phyloP scores from a whole-genome alignment of 352 stramenopile species.

The Phytophthora sp. region DNA sequence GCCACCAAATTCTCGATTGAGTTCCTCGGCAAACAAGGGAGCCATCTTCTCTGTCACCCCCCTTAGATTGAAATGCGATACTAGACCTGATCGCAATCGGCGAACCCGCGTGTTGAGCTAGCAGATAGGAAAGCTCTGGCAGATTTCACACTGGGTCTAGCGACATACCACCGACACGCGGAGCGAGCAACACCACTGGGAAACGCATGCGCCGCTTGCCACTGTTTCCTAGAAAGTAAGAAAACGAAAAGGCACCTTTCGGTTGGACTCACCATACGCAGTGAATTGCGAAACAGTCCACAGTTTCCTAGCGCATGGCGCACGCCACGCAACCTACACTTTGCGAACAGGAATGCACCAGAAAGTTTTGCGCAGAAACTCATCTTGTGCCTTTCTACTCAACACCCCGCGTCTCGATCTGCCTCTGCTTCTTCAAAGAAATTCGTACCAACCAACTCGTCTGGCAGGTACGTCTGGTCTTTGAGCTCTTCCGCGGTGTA shows the following conservation, averaged over 20 bases:
- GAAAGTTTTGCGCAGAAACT: no score
- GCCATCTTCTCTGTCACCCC: no score
- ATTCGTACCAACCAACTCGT: slow-evolving; percentile 59
- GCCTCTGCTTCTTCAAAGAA: slow-evolving; percentile 53
- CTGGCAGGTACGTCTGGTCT: slow-evolving; percentile 87
- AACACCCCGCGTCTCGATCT: slow-evolving; percentile 7
- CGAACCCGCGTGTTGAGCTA: no score
- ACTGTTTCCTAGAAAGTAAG: slow-evolving; percentile 7
- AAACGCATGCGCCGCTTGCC: no score
- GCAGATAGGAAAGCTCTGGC: no score
- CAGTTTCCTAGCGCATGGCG: slow-evolving; percentile 6
- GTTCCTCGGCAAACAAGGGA: not conserved
- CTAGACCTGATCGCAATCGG: no score
- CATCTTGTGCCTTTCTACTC: no score
- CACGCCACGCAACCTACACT: not conserved
- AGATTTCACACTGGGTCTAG: slow-evolving; percentile 1
- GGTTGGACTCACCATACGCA: no score
- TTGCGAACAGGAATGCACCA: no score
- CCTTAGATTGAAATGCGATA: no score
- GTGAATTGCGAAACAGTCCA: slow-evolving; percentile 16
- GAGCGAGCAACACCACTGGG: no score
- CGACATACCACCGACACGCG: no score
- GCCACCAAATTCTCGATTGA: not conserved
- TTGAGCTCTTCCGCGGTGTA: slow-evolving; percentile 66
- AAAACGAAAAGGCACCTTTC: slow-evolving; percentile 15